phyloP scores from a whole-genome alignment of 805 yeast genomes.

The Clavispora carvajalis region DNA sequence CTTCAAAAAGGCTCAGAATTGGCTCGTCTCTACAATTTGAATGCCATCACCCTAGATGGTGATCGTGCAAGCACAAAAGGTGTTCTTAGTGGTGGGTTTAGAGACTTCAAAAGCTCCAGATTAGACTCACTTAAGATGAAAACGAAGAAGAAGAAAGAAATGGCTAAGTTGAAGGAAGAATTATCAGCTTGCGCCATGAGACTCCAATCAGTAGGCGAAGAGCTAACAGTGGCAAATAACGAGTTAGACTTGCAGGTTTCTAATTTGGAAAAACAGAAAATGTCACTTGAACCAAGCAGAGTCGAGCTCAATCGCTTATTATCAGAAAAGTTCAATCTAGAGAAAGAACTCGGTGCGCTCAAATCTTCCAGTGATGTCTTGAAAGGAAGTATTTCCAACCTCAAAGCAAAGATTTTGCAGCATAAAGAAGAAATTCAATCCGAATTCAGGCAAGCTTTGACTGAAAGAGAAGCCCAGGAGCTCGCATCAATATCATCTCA shows the following conservation, averaged over 20 bases:
- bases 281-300: constrained; percentile 40
- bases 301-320: constrained; percentile 37
- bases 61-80: constrained; percentile 84
- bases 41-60: constrained; percentile 87
- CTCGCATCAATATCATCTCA: constrained; percentile 30
- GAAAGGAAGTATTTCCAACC: constrained; percentile 8
- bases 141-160: constrained; percentile 45
- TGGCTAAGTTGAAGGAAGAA: constrained; percentile 24
- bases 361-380: constrained; percentile 28
- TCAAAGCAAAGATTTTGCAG: constrained; percentile 34
- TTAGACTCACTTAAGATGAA: constrained; percentile 63
- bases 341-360: constrained; percentile 39
- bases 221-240: constrained; percentile 47
- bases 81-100: constrained; percentile 81
- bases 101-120: constrained; percentile 62
- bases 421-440: constrained; percentile 46
- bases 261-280: constrained; percentile 39
- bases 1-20: constrained; percentile 63
- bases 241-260: constrained; percentile 30
- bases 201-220: constrained; percentile 43
- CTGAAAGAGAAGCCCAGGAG: constrained; percentile 42
- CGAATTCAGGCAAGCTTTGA: constrained; percentile 49
- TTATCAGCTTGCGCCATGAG: constrained; percentile 33
- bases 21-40: constrained; percentile 54
- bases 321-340: constrained; percentile 36